Evolutionary conservation across 2,329 filamentous ascomycete species (phyloP), one percentile per base, ranked within the genome.

Genomic region (Cercospora berteroae): DNA sequence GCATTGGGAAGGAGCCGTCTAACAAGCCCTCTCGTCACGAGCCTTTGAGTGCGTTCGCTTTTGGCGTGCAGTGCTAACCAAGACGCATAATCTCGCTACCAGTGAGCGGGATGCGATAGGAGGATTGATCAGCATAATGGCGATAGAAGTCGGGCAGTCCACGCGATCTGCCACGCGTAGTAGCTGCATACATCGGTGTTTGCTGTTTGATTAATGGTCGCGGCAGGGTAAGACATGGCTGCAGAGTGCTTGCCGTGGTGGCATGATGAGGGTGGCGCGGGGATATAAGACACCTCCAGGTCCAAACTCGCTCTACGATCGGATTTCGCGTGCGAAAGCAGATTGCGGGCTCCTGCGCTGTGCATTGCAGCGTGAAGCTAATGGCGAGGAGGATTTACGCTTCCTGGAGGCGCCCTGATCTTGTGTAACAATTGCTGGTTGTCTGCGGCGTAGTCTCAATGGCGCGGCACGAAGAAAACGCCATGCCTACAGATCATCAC

Each of bases 131-230:
- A 31, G 16, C 27, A 36, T 36, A 9, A 8, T 33, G 18, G 55
- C 31, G 16, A 31, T 58, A 31, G 27, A 58, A n/a, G n/a, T 58
- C 31, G 36, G 27, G 18, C 29, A 33, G 55, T 23, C 20, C 55
- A 58, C 55, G 55, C 55, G n/a, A 58, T 58, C 25, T 12, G 16
- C 55, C 8, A 31, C n/a, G 55, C 31, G 55, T 29, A 58, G 55
- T 58, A 58, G 55, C 55, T 58, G 55, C 55, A 58, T 36, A 58
- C 55, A 36, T 58, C 55, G 55, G 55, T 58, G 55, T 58, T 58
- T 58, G 55, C 31, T 36, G 25, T 58, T 33, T 58, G 25, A 58
- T 58, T 18, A 29, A 36, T 58, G 55, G 55, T 58, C 55, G 55
- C 55, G 31, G 55, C 55, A 57, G n/a, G 55, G 16, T 57, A 57